Base-by-base conservation (phyloP, 2,329 filamentous ascomycete genomes). In the Botrytis squamosa region DNA sequence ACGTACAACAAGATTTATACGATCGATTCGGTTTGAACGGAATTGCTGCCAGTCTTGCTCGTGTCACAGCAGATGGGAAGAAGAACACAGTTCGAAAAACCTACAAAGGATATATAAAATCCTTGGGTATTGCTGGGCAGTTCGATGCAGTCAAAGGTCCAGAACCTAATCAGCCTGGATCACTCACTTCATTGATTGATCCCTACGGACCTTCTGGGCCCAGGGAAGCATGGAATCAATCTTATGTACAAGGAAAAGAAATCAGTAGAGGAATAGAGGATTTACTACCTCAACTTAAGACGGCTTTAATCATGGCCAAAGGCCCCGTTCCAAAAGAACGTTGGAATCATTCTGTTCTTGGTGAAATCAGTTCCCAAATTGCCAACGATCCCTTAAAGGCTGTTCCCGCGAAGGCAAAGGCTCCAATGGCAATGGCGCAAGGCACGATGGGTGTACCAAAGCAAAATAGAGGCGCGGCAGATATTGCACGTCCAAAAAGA, bases 31-130 rank as follows among this genome's bases (percentile, higher is more conserved):
- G 84, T 78, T 82, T 91, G 76, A 84, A 85, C 66, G 83, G 81
- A 70, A 85, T 91, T 72, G 89, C 89, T 74, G 85, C 86, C 73
- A 87, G 89, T 76, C 88, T 91, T 59, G 89, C 89, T 75, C 86
- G 89, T 75, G 87, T 87, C 71, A 88, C 90, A 79, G 88, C 89
- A 22, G 90, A 90, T 80, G 89, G 89, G 16, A 88, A 90, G 81
- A 91, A 91, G 84, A 91, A 91, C 79, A 88, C 87, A 76, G 84
- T 91, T 67, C 86, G 89, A 40, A 91, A 91, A 80, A 91, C 89
- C 25, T 91, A 91, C 84, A 91, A 91, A 81, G 89, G 89, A 70
- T 88, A 91, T 77, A 89, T 91, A 80, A 91, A 91, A 84, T 86
- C 86, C 64, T 83, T 91, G 46, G 88, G 88, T 52, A 84, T 91